Evolutionary conservation across 495 filamentous ascomycete species (phyloP).

Genomic region (Apodospora peruviana): DNA sequence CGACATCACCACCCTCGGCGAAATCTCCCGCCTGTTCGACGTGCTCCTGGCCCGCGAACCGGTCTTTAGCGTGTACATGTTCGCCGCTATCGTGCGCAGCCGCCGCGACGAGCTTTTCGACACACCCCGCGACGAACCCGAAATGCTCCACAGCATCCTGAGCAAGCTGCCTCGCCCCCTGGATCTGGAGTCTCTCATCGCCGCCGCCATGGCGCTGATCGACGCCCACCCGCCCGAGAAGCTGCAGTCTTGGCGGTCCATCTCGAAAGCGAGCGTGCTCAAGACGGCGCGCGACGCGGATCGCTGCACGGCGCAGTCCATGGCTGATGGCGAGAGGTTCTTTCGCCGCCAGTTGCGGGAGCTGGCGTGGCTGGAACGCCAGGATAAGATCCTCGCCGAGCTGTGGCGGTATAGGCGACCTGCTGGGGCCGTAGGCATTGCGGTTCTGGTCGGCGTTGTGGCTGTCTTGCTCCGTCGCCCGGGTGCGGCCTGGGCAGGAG

Average conservation of each 20-base stretch:
- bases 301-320: constrained; percentile 14
- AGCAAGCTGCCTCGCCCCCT: constrained; percentile 81
- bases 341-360: constrained; percentile 67
- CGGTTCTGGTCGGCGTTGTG: constrained; percentile 56
- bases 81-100: constrained; percentile 78
- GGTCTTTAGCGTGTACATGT: constrained; percentile 82
- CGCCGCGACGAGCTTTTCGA: constrained; percentile 77
- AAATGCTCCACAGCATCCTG: constrained; percentile 86
- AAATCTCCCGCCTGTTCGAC: constrained; percentile 87
- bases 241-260: constrained; percentile 62
- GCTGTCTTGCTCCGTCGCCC: constrained; percentile 35
- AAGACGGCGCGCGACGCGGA: constrained; percentile 62
- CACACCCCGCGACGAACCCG: constrained; percentile 76
- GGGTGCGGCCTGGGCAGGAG: constrained; percentile 13
- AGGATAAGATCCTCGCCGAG: constrained; percentile 43
- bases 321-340: constrained; percentile 55
- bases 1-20: constrained; percentile 82
- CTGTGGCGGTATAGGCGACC: constrained; percentile 58
- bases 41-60: constrained; percentile 80
- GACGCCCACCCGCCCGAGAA: constrained; percentile 64
- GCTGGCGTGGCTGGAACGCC: constrained; percentile 56
- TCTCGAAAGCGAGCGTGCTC: constrained; percentile 72
- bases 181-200: constrained; percentile 75
- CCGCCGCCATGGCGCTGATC: constrained; percentile 57
- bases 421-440: constrained; percentile 49